phyloP scores from a whole-genome alignment of 805 yeast genomes.

The Suhomyces sp. region DNA sequence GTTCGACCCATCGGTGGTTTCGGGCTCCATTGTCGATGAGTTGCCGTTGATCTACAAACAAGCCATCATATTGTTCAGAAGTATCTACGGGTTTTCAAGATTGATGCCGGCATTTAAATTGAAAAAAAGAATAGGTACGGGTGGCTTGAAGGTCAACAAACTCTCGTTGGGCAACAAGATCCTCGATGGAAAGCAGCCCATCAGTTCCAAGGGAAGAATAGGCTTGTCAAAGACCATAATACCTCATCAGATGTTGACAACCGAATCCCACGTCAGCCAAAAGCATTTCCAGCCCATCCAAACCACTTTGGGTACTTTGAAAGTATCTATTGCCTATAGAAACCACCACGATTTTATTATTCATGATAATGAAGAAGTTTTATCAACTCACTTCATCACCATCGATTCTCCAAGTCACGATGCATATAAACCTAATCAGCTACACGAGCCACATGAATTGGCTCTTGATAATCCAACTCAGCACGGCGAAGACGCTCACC shows the following conservation, averaged over 20 bases:
- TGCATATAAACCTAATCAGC: neutral
- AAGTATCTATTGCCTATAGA: constrained; percentile 77
- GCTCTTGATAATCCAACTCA: neutral
- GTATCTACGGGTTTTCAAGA: constrained; percentile 62
- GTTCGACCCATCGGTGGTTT: constrained; percentile 52
- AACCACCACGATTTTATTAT: constrained; percentile 65
- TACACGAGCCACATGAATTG: neutral
- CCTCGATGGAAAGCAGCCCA: constrained; percentile 74
- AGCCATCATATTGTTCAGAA: constrained; percentile 69
- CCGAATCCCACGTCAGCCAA: constrained; percentile 54
- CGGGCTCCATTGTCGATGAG: constrained; percentile 43
- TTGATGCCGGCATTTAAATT: constrained; percentile 72
- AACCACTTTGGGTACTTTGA: constrained; percentile 72
- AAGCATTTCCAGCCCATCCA: constrained; percentile 66
- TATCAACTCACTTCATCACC: constrained; percentile 54
- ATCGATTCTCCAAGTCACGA: constrained; percentile 32
- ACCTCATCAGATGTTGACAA: constrained; percentile 34
- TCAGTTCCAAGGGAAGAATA: constrained; percentile 76
- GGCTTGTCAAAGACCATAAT: constrained; percentile 74
- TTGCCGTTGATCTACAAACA: constrained; percentile 71
- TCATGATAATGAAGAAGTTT: constrained; percentile 61
- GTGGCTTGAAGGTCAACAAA: constrained; percentile 12
- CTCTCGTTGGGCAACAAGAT: constrained; percentile 57
- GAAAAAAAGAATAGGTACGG: constrained; percentile 26
- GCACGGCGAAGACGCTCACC: neutral